Evolutionary conservation across 192 early-diverging fungal species (phyloP), one percentile per base, ranked within the genome.

Genomic region (Backusella mclennaniae): DNA sequence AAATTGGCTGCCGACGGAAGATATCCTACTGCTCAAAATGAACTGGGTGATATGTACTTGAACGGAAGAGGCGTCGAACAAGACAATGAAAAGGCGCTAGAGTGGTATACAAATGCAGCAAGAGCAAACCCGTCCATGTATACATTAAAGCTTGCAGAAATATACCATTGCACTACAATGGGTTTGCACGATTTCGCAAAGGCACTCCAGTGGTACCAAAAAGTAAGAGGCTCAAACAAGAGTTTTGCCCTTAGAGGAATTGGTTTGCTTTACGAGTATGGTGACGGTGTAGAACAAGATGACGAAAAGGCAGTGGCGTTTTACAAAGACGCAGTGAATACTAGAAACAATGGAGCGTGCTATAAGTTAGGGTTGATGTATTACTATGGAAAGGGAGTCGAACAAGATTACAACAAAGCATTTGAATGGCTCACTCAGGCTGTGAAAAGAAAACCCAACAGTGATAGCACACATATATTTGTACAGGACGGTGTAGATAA

Each of bases 291-390:
- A 4, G 21, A 26, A 12, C 56, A 59, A 26, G 9, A 59, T 4
- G 9, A 59, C 12, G 9, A 87, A 71, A 79, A 87, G 14, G 84
- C 89, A 42, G 87, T 88, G 17, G 79, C 86, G 12, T 92, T 91
- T 82, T 88, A 85, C 66, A 80, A 76, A 33, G 77, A 82, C 14
- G 82, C 85, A 1, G 85, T 84, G 2, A 76, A 84, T 23, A 79
- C 84, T 41, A 85, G 84, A 2, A 85, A 88, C 36, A 81, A 82
- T 44, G 81, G 84, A 80, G 84, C 84, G 21, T 79, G 87, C 66
- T 95, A 90, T 74, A 92, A 90, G 14, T 84, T 96, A 31, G 93
- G 92, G 33, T 90, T 91, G 69, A 95, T 92, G 84, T 90, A 88
- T 75, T 84, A 90, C 31, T 79, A 92, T 76, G 90, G 90, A 38